Evolutionary conservation across 495 filamentous ascomycete genomes (phyloP), one percentile per base, ranked within the genome.

Genomic region (Penicillium malachiteum): DNA sequence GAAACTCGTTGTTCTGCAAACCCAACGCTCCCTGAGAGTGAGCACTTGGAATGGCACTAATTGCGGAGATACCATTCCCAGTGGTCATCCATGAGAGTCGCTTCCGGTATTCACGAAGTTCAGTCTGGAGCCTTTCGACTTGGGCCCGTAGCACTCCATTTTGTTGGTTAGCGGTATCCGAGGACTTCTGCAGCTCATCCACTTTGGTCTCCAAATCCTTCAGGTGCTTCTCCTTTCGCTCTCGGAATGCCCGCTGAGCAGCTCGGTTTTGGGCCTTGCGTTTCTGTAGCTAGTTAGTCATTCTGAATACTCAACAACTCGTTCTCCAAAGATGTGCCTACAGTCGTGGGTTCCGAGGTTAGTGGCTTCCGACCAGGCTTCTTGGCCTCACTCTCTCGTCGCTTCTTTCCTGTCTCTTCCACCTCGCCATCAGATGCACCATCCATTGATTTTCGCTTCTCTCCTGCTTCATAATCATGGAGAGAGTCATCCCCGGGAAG

Each of bases 261-360:
- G 95, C 94, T 54, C 94, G 87, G 62, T 99, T 99, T 67, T 99
- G 94, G 10, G 95, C 94, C 75, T 99, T 99, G 59, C 94, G 90
- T 78, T 99, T 99, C 92, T 97, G 62, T 35, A 55, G 2, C n/a
- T 46, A 9, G 30, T 89, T 71, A 86, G 81, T 67, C 43, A 39
- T 45, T 40, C n/a, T 43, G 37, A 7, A 11, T 45, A 8, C 16
- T 10, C 17, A 52, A 40, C 17, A 9, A 12, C 50, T 7, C 8
- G 13, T 3, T 26, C n/a, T 13, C 21, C 7, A 52, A 26, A 9
- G 40, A 26, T 7, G 34, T 54, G 58, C 91, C 78, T 86, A 97
- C 92, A 57, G 94, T 94, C 54, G 91, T 97, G 10, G 94, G 94
- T 59, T 99, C 94, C 37, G 89, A 91, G 45, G 89, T 97, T 64